Base-by-base conservation (phyloP, 2,329 filamentous ascomycete species). In the Exophiala sp. region DNA sequence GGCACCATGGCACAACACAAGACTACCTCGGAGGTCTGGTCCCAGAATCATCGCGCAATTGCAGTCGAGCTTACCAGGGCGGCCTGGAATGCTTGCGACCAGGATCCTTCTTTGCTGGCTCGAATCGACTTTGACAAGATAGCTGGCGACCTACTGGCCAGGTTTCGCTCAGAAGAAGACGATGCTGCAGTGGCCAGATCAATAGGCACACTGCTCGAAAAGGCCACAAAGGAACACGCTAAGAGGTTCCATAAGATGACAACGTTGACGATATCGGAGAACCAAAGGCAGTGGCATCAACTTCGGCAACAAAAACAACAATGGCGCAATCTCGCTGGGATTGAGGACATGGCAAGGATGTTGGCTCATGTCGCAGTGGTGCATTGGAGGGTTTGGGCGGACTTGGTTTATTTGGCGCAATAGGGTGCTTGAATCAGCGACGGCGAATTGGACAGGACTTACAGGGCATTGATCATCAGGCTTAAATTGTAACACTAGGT, bases 351-450 rank as follows among this genome's bases (percentile, higher is more conserved):
- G 68, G 84, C 89, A 1, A 86, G 85, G 41, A 84, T 89, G 42
- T 78, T 96, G 47, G 86, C 89, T 5, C 92, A 96, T 66, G 83
- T 96, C 41, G 84, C 88, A 11, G 79, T 94, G 5, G 74, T 97
- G 20, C 91, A 96, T 71, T 96, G 91, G 91, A 82, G 89, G 45
- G 87, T 96, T 2, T 97, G 91, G 90, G 81, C 82, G 1, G 82
- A 83, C 2, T 75, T 95, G 49, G 83, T 87, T 10, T 96, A 96
- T 47, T 43, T 54, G 50, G 49, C 34, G 35, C 14, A 44, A 16
- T 35, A 42, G 32, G 46, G 41, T 8, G 49, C 35, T 43, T 8
- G n/a, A 43, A 29, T 43, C 3, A 29, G 24, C 24, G 20, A 43
- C 12, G 41, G n/a, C 20, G 41, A 29, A 24, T 12, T 29, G 21